Evolutionary conservation across 2,329 filamentous ascomycete genomes (phyloP).

Genomic region (Calycina marina): DNA sequence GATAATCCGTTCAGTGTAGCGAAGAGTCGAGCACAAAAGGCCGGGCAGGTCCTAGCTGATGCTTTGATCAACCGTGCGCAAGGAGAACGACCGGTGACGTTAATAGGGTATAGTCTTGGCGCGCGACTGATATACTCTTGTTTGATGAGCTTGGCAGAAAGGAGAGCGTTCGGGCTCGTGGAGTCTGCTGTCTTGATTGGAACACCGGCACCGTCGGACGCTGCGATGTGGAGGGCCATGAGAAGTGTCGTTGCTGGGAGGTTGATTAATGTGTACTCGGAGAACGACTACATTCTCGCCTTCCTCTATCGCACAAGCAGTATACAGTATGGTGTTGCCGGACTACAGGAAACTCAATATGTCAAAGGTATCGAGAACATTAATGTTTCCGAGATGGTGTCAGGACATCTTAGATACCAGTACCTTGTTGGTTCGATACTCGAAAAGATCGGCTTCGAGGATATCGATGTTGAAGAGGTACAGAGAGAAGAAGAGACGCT

Average conservation of each 20-base stretch:
- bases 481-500: slow-evolving; percentile 30
- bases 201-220: slow-evolving; percentile 58
- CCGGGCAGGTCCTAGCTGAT: slow-evolving; percentile 66
- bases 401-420: slow-evolving; percentile 57
- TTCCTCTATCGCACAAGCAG: slow-evolving; percentile 79
- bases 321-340: slow-evolving; percentile 70
- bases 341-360: slow-evolving; percentile 57
- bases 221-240: slow-evolving; percentile 60
- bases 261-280: slow-evolving; percentile 77
- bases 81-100: slow-evolving; percentile 65
- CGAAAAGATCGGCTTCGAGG: slow-evolving; percentile 51
- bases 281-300: slow-evolving; percentile 74
- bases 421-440: slow-evolving; percentile 53
- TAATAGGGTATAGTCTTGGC: slow-evolving; percentile 72
- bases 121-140: slow-evolving; percentile 74
- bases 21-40: slow-evolving; percentile 64
- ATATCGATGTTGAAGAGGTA: slow-evolving; percentile 28
- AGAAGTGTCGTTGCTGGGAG: slow-evolving; percentile 67
- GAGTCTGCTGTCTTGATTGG: slow-evolving; percentile 77
- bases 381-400: slow-evolving; percentile 46
- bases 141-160: slow-evolving; percentile 58
- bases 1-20: slow-evolving; percentile 76
- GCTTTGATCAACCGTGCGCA: slow-evolving; percentile 70
- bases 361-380: slow-evolving; percentile 52
- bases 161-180: slow-evolving; percentile 68